A percentile compares a stretch with the other conserved stretches of the same genome.
Conservation (phyloP, 2,329 filamentous ascomycete species). For the Ceratocystis variospora region DNA sequence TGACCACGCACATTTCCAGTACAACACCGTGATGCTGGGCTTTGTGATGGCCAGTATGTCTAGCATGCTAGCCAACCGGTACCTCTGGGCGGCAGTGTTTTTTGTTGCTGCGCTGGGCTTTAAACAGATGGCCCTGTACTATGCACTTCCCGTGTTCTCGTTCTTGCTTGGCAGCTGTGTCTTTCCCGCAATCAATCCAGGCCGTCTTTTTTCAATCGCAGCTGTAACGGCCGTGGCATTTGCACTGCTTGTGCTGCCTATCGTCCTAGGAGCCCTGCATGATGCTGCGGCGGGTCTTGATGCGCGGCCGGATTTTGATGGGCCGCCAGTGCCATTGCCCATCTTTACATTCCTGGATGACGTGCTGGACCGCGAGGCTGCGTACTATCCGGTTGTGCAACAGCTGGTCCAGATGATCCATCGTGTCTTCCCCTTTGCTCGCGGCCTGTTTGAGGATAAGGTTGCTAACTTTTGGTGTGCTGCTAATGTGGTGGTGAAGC, state of each 20-base stretch:
- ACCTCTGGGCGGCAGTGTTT: slow-evolving; percentile 81
- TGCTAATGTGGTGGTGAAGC: slow-evolving; percentile 76
- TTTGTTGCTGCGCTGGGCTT: slow-evolving; percentile 91
- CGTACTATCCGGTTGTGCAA: slow-evolving; percentile 61
- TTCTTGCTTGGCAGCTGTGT: slow-evolving; percentile 79
- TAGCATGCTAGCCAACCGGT: slow-evolving; percentile 70
- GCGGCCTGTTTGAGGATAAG: slow-evolving; percentile 97
- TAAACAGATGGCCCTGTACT: slow-evolving; percentile 99
- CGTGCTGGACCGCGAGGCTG: slow-evolving; percentile 47
- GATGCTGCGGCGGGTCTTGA: slow-evolving; percentile 50
- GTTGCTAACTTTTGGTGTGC: slow-evolving; percentile 98
- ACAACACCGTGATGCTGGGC: slow-evolving; percentile 97
- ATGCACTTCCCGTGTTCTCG: slow-evolving; percentile 82
- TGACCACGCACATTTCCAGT: slow-evolving; percentile 94
- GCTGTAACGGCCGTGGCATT: slow-evolving; percentile 61
- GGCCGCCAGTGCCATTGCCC: slow-evolving; percentile 33
- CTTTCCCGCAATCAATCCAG: slow-evolving; percentile 54
- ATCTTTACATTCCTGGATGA: slow-evolving; percentile 44
- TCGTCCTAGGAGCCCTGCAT: slow-evolving; percentile 58
- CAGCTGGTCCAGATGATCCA: slow-evolving; percentile 75
- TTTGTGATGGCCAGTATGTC: slow-evolving; percentile 77
- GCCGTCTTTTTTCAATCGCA: slow-evolving; percentile 61
- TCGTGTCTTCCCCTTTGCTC: slow-evolving; percentile 87
- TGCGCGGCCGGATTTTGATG: slow-evolving; percentile 16
- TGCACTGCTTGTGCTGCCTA: slow-evolving; percentile 57